Base-by-base conservation (phyloP, 352 stramenopile species). In the Phytopythium cucurbitacearum region DNA sequence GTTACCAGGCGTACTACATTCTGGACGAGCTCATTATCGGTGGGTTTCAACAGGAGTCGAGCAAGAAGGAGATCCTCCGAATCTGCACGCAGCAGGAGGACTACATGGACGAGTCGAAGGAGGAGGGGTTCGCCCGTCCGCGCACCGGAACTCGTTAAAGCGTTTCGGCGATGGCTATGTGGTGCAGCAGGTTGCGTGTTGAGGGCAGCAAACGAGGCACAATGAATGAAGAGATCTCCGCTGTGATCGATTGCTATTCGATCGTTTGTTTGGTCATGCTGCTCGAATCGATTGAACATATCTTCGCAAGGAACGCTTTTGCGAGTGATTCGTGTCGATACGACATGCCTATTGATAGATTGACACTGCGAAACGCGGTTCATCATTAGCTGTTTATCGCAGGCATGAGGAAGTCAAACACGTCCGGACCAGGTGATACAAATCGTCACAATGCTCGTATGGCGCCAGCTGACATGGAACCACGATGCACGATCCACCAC, bases 11-110 rank as follows among this genome's bases (percentile, higher is more conserved):
- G 15, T 99, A 99, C 74, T 98, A 98, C 69, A 99, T 99, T 69
- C 80, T 99, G 47, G 97, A 99, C 78, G 97, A 99, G 80, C 90
- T 99, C 48, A 98, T 99, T 68, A 91, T 99, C 56, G 97, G 95
- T 48, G 97, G 97, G 40, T 91, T 99, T 63, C 89, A 99, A 59
- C 85, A 98, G 72, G 96, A 99, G 75, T 88, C 90, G 47, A 96
- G 82, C 69, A 98, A 98, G 77, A 89, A 91, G 55, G 90, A 97
- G 56, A 82, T 96, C 40, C 64, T 97, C 47, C 83, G 87, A 55
- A 88, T 96, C 60, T 89, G 77, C 70, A 92, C 81, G 43, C 76
- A 88, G 53, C 87, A 96, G 65, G 87, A 96, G 62, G 87, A 96
- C 64, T 91, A 93, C 65, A 91, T 94, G 79, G 82, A 92, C 56